phyloP scores from a whole-genome alignment of 495 filamentous ascomycete genomes.

The Penicillium verhagenii region DNA sequence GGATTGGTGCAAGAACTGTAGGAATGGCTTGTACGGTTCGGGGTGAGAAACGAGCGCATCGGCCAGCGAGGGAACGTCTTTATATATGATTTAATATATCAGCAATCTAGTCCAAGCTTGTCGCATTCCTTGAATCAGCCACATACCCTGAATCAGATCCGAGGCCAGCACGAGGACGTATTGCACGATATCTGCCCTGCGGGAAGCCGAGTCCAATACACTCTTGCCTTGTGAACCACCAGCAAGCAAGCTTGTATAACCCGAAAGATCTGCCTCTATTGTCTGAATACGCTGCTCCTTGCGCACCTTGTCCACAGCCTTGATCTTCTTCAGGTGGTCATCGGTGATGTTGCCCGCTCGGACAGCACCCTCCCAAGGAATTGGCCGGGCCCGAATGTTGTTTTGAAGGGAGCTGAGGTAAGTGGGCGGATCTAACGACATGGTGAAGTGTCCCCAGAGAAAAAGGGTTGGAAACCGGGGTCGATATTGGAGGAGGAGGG shows the following conservation, averaged over 20 bases:
- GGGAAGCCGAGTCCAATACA: slow-evolving; percentile 76
- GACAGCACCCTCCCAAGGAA: slow-evolving; percentile 97
- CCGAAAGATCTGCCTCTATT: slow-evolving; percentile 73
- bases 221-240: slow-evolving; percentile 69
- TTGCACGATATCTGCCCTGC: slow-evolving; percentile 84
- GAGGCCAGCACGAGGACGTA: slow-evolving; percentile 88
- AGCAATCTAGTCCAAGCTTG: neutral
- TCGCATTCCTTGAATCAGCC: neutral
- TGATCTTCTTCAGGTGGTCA: slow-evolving; percentile 91
- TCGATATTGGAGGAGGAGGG: slow-evolving; percentile 6
- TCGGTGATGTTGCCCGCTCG: slow-evolving; percentile 92
- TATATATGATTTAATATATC: neutral
- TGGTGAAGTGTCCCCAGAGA: slow-evolving; percentile 34
- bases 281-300: slow-evolving; percentile 81
- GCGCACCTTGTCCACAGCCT: slow-evolving; percentile 94
- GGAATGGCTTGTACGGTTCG: slow-evolving; percentile 79
- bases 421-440: slow-evolving; percentile 87
- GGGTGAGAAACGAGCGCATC: slow-evolving; percentile 71
- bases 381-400: slow-evolving; percentile 90
- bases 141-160: slow-evolving; percentile 81
- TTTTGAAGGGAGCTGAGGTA: slow-evolving; percentile 90
- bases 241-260: slow-evolving; percentile 75
- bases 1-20: slow-evolving; percentile 80
- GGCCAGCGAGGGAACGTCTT: slow-evolving; percentile 76
- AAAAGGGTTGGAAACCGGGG: slow-evolving; percentile 2